Percentiles rank a stretch among this genome's conserved stretches.
Evolutionary conservation across 768 basidiomycete species (phyloP).

Genomic region (Suillus placidus): DNA sequence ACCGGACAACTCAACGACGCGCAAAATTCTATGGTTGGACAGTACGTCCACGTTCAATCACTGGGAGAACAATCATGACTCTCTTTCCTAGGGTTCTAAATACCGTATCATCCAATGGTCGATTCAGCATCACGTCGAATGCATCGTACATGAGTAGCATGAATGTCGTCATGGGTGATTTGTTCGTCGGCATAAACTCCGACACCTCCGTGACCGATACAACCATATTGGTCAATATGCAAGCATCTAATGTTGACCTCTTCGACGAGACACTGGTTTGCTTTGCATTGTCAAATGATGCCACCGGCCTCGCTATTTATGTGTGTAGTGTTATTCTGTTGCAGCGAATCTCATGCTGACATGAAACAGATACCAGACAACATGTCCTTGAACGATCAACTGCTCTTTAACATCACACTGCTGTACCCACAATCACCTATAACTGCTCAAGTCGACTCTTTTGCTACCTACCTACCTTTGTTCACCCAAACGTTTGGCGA

Average conservation of each 20-base stretch:
- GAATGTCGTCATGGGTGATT: conserved; percentile 44
- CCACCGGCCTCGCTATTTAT: conserved; percentile 55
- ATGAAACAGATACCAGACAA: conserved; percentile 45
- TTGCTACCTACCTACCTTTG: conserved; percentile 60
- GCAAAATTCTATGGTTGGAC: conserved; percentile 16
- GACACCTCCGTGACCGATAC: conserved; percentile 43
- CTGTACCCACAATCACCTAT: conserved; percentile 49
- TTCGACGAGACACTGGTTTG: conserved; percentile 51
- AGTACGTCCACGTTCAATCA: conserved; percentile 32
- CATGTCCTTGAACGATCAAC: conserved; percentile 40
- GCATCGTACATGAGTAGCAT: conserved; percentile 39
- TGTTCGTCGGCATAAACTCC: conserved; percentile 55
- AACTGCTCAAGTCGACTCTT: conserved; percentile 38
- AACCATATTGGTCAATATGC: conserved; percentile 47
- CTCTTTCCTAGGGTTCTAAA: conserved; percentile 41
- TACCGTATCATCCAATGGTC: conserved; percentile 44
- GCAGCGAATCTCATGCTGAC: conserved; percentile 13
- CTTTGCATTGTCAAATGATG: conserved; percentile 40
- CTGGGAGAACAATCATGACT: not conserved
- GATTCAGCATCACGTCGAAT: conserved; percentile 60
- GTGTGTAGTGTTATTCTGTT: conserved; percentile 37
- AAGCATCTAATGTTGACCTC: conserved; percentile 46
- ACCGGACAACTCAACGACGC: conserved; percentile 17
- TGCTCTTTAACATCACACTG: conserved; percentile 55
- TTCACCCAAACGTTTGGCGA: conserved; percentile 55